Conservation (phyloP, 805 yeast species). For the Candida parachauliodes region DNA sequence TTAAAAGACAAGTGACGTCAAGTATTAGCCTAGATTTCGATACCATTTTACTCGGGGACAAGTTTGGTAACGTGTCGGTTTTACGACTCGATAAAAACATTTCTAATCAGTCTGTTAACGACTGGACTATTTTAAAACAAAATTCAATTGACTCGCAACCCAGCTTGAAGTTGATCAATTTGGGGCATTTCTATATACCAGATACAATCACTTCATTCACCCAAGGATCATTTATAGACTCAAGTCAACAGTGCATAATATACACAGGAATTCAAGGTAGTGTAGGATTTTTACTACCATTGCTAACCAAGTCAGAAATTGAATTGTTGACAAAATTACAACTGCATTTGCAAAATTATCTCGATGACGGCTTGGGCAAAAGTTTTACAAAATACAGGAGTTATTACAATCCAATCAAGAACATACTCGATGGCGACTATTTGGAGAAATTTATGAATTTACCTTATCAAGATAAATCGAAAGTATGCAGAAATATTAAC, state of each 20-base stretch:
- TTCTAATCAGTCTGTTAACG: constrained; percentile 49
- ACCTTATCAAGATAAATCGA: constrained; percentile 28
- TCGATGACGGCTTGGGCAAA: constrained; percentile 52
- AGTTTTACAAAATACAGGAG: constrained; percentile 69
- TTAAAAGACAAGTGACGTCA: constrained; percentile 64
- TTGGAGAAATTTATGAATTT: constrained; percentile 54
- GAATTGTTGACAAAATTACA: constrained; percentile 57
- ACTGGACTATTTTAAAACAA: constrained; percentile 29
- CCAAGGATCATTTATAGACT: constrained; percentile 48
- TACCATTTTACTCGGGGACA: constrained; percentile 82
- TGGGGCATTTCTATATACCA: constrained; percentile 59
- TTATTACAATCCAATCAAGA: constrained; percentile 74
- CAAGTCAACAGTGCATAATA: constrained; percentile 61
- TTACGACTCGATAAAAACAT: constrained; percentile 55
- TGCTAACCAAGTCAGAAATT: constrained; percentile 59
- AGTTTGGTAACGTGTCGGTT: constrained; percentile 75
- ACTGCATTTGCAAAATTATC: constrained; percentile 30
- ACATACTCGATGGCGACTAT: constrained; percentile 84
- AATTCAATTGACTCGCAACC: too few species aligned
- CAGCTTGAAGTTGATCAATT: constrained; percentile 48
- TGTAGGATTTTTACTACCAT: constrained; percentile 69
- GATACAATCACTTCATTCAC: constrained; percentile 69
- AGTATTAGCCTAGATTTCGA: constrained; percentile 63
- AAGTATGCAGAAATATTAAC: constrained; percentile 41
- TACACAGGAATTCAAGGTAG: constrained; percentile 83